A percentile compares a stretch with the other conserved stretches of the same genome.
These are phyloP conservation scores for Annulohypoxylon stygium DNA, from an alignment of 495 filamentous ascomycete species.

Conservation along the genomic window DNA sequence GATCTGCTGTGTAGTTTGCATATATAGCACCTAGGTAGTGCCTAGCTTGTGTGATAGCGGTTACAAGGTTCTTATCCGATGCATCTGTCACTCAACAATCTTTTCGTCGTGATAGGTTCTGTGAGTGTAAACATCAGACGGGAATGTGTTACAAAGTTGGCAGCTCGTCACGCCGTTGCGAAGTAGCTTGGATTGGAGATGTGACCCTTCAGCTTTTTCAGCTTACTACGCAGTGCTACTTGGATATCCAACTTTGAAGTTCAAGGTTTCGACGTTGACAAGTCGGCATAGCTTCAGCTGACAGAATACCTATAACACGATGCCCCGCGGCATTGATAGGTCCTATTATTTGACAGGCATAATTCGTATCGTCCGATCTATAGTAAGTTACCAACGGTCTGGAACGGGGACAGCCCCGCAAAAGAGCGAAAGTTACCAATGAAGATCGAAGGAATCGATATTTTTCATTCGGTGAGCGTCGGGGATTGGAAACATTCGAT, in stretches of 20 bases:
- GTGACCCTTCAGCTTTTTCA: conserved; percentile 15
- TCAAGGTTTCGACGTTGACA: conserved; percentile 2
- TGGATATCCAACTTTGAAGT: background rate
- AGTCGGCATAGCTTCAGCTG: conserved; percentile 10
- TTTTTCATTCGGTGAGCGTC: conserved; percentile 28
- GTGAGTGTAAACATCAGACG: conserved; percentile 6
- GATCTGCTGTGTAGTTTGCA: conserved; percentile 17
- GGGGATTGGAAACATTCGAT: conserved; percentile 43
- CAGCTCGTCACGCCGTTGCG: conserved; percentile 27
- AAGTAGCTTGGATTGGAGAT: background rate
- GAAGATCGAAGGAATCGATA: conserved; percentile 8
- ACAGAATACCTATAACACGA: background rate
- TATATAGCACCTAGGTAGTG: background rate
- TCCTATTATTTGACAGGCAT: background rate
- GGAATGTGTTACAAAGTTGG: conserved; percentile 34
- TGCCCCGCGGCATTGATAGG: background rate
- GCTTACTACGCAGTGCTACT: conserved; percentile 33
- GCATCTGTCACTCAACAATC: conserved; percentile 13
- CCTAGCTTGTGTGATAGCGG: conserved; percentile 11
- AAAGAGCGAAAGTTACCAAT: background rate
- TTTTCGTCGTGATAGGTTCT: background rate
- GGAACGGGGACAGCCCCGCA: conserved; percentile 41
- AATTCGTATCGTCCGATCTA: conserved; percentile 22
- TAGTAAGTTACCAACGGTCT: conserved; percentile 13
- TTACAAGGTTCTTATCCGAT: conserved; percentile 5